These are phyloP conservation scores for Fusarium solani-melongenae DNA, from an alignment of 2,329 filamentous ascomycete genomes.

Conservation along the genomic window DNA sequence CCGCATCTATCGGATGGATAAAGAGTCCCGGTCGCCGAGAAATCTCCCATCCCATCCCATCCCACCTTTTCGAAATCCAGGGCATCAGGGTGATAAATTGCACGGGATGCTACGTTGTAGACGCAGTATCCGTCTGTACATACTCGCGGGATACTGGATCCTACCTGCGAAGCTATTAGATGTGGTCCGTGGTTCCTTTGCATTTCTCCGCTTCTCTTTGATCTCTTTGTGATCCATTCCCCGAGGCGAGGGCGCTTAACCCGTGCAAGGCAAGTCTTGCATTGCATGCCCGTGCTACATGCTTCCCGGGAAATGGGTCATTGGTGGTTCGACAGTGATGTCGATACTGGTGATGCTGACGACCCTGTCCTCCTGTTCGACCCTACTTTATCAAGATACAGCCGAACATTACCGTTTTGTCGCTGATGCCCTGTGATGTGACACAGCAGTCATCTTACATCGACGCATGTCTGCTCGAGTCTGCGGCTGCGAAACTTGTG, in stretches of 20 bases:
- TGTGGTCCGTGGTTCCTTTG: conserved; percentile 16
- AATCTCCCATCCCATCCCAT: not conserved
- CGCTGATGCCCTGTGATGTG: not conserved
- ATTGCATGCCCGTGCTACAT: conserved; percentile 8
- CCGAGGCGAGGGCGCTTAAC: conserved; percentile 3
- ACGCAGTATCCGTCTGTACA: not conserved
- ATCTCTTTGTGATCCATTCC: conserved; percentile 9
- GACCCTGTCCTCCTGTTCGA: not conserved
- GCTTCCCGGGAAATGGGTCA: conserved; percentile 23
- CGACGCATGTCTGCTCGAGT: not conserved
- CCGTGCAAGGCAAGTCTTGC: not conserved
- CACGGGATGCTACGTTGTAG: not conserved
- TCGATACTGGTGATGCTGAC: conserved; percentile 11
- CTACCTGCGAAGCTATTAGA: not conserved
- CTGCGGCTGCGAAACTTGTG: conserved; percentile 8
- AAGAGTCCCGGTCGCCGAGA: not conserved
- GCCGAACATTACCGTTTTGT: conserved; percentile 1
- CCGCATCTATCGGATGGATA: conserved; percentile 8
- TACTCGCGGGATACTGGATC: not conserved
- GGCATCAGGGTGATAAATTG: not conserved
- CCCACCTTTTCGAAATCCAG: not conserved
- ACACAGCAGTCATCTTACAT: not conserved
- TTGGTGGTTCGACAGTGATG: conserved; percentile 33
- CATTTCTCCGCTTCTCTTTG: conserved; percentile 1
- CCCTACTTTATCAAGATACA: not conserved